phyloP scores from a whole-genome alignment of 495 filamentous ascomycete genomes.

The Hyphodiscus hymeniophilus region DNA sequence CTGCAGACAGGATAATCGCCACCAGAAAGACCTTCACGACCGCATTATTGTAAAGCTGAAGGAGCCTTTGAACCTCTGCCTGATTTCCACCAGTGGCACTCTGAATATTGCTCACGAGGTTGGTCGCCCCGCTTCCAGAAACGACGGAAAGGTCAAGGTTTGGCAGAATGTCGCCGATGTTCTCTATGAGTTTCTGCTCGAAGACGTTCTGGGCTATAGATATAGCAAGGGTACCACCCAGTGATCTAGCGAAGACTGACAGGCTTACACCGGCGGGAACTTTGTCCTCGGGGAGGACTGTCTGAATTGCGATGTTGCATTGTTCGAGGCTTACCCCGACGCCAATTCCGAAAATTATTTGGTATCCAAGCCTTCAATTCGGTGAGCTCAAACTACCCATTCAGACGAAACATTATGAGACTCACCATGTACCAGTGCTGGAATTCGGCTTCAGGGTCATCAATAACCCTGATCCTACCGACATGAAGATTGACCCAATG shows the following conservation, averaged over 20 bases:
- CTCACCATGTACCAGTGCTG: slow-evolving; percentile 46
- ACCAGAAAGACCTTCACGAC: too few species aligned
- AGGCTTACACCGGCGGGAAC: slow-evolving; percentile 11
- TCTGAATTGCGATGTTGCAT: too few species aligned
- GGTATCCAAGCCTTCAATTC: too few species aligned
- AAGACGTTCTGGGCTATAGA: neutral
- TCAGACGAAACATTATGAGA: too few species aligned
- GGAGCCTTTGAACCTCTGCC: too few species aligned
- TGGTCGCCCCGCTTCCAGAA: neutral
- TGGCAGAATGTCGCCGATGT: neutral
- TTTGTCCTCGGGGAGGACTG: slow-evolving; percentile 49
- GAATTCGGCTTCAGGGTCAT: slow-evolving; percentile 47
- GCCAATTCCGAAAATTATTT: slow-evolving; percentile 61
- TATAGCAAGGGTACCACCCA: neutral
- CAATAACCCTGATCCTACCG: slow-evolving; percentile 55
- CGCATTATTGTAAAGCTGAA: too few species aligned
- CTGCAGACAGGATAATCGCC: too few species aligned
- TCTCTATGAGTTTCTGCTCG: neutral
- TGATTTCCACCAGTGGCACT: too few species aligned
- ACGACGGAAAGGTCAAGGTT: neutral
- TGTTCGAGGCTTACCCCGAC: too few species aligned
- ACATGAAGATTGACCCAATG: slow-evolving; percentile 38
- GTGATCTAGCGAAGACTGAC: neutral
- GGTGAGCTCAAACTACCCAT: too few species aligned
- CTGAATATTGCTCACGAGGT: neutral